Conservation (phyloP, 169 alveolate genomes). For the Plasmodium adleri region DNA sequence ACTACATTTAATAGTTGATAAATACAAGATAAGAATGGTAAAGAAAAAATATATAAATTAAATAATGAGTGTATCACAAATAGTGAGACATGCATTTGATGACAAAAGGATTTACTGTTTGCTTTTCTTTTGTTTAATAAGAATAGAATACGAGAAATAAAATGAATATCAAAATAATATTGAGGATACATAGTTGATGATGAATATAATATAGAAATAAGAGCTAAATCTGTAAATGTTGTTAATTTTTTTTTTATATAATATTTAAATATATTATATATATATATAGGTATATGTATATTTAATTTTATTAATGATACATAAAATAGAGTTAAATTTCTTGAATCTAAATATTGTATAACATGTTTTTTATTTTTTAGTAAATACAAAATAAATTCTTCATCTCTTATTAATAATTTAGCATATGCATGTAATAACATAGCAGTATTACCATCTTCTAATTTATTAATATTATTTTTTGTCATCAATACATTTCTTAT, state of each 20-base stretch:
- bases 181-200: conserved; percentile 12
- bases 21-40: conserved; percentile 25
- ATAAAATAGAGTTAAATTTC: conserved; percentile 52
- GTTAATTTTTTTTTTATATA: conserved; percentile 16
- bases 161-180: conserved; percentile 27
- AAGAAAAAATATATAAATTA: conserved; percentile 33
- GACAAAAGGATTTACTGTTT: conserved; percentile 58
- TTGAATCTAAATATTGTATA: conserved; percentile 19
- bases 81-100: conserved; percentile 61
- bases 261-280: conserved; percentile 19
- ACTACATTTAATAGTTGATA: conserved; percentile 31
- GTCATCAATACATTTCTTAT: conserved; percentile 17
- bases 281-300: conserved; percentile 40
- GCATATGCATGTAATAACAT: conserved; percentile 67
- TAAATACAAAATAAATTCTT: conserved; percentile 28
- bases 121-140: conserved; percentile 53
- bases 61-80: conserved; percentile 49
- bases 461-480: conserved; percentile 9
- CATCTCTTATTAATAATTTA: conserved; percentile 54
- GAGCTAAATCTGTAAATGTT: conserved; percentile 57
- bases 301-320: conserved; percentile 43
- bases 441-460: conserved; percentile 46
- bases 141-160: conserved; percentile 25
- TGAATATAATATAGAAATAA: conserved; percentile 48
- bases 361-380: conserved; percentile 26